Evolutionary conservation across 441 rosid species (phyloP).

Genomic region (Lagerstroemia fauriei): DNA sequence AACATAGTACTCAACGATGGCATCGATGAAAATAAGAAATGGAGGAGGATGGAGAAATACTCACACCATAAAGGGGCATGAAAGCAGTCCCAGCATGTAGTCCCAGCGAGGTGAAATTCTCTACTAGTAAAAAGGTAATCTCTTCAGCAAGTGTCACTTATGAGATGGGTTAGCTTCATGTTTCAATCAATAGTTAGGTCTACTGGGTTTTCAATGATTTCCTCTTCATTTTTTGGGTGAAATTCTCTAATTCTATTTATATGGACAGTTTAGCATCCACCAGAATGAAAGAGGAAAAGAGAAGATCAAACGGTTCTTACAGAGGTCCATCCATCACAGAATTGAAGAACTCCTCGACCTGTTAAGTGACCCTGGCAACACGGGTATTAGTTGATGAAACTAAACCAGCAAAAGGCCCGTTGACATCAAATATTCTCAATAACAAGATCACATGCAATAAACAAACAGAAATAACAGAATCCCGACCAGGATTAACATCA

Average conservation of each 20-base stretch:
- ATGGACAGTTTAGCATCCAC: neutral
- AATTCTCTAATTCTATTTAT: neutral
- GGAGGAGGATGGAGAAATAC: conserved; percentile 20
- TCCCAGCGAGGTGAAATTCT: too few species aligned
- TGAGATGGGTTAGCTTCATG: neutral
- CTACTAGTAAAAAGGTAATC: neutral
- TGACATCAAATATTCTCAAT: neutral
- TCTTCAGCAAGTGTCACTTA: too few species aligned
- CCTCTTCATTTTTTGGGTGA: neutral
- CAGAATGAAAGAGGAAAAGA: neutral
- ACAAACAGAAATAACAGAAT: neutral
- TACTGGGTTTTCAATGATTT: neutral
- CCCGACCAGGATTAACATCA: too few species aligned
- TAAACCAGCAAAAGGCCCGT: neutral
- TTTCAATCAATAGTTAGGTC: neutral
- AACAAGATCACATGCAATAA: neutral
- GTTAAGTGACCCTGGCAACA: conserved; percentile 75
- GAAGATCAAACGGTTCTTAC: conserved; percentile 31
- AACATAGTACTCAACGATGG: neutral
- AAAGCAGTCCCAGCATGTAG: too few species aligned
- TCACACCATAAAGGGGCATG: conserved; percentile 89
- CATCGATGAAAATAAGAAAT: neutral
- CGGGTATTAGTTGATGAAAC: conserved; percentile 4
- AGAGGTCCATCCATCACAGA: conserved; percentile 80
- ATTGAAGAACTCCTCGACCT: conserved; percentile 78